Conservation (phyloP, 73 alveolate genomes). For the Effrenium voratum region DNA sequence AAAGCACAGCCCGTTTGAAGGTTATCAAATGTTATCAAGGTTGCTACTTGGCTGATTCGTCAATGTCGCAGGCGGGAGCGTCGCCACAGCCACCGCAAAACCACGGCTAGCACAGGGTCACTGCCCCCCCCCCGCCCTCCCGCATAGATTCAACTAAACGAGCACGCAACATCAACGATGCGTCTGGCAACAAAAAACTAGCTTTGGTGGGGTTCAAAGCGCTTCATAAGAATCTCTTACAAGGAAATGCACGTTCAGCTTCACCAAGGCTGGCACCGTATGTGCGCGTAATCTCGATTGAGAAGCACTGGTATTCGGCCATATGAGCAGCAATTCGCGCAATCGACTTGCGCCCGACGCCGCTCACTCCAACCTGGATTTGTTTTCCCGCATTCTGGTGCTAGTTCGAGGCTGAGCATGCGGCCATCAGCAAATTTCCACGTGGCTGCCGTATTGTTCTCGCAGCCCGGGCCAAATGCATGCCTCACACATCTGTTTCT, state of each 20-base stretch:
- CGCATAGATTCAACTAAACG: no score
- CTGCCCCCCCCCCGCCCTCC: no score
- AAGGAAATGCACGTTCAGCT: not conserved
- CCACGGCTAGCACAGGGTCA: no score
- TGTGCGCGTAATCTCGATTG: slow-evolving; percentile 99
- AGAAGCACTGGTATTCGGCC: slow-evolving; percentile 97
- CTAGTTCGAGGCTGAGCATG: slow-evolving; percentile 96
- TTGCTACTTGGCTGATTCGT: no score
- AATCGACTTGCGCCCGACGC: slow-evolving; percentile 65
- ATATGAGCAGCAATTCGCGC: slow-evolving; percentile 94
- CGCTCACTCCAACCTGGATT: slow-evolving; percentile 20
- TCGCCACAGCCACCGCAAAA: no score
- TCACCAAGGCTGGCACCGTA: slow-evolving; percentile 95
- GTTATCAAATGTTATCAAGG: no score
- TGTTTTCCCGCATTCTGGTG: not conserved
- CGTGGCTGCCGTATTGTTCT: slow-evolving; percentile 99
- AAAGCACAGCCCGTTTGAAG: no score
- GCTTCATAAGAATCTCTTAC: no score
- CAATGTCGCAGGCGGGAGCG: no score
- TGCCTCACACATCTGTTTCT: slow-evolving; percentile 74
- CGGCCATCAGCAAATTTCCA: slow-evolving; percentile 99
- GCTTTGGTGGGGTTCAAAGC: no score
- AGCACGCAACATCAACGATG: no score
- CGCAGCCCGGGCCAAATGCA: slow-evolving; percentile 98
- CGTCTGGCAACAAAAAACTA: no score